Evolutionary conservation across 495 filamentous ascomycete genomes (phyloP), one percentile per base, ranked within the genome.

Genomic region (Penicillium cosmopolitanum): DNA sequence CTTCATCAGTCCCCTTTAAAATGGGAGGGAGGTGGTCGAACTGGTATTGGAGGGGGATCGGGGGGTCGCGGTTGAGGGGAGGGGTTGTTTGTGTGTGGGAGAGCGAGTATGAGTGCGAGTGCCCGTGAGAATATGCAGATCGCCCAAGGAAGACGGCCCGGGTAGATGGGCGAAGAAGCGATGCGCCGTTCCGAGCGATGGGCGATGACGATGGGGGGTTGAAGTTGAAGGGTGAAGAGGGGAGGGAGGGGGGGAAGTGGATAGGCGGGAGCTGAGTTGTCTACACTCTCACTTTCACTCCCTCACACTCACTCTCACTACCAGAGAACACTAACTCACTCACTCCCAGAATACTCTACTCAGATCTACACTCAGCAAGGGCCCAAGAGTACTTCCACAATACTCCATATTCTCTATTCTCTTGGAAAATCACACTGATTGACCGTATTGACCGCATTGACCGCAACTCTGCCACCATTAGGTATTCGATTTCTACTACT

Each of bases 1-100:
- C 68, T 67, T 71, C 68, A 73, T 73, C 68, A 67, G 66, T 70
- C 61, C 44, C 62, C 56, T 63, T 68, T 68, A 38, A 65, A 67
- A 66, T 62, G 43, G 57, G 48, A 55, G 43, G 50, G 35, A 50
- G 43, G 51, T 42, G 51, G 21, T 48, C 16, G 23, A 46, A 43
- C 33, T 46, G 34, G 23, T 16, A 50, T 34, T 53, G 60, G 34
- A 38, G 55, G 38, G 31, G 23, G 6, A 28, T 28, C 25, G 25
- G 36, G 21, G 7, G 38, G 18, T 28, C 47, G 36, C 19, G 35
- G 36, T 35, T 50, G 42, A 46, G 13, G 44, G 44, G 44, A 48
- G 44, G 56, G 50, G 50, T 48, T 60, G 62, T 61, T 67, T 64
- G 66, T 68, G 66, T 64, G 66, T 68, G 66, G 55, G 25, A 28